Percentiles rank a stretch among this genome's conserved stretches.
Conservation (phyloP, 2,329 filamentous ascomycete species). For the Neurospora sp. region DNA sequence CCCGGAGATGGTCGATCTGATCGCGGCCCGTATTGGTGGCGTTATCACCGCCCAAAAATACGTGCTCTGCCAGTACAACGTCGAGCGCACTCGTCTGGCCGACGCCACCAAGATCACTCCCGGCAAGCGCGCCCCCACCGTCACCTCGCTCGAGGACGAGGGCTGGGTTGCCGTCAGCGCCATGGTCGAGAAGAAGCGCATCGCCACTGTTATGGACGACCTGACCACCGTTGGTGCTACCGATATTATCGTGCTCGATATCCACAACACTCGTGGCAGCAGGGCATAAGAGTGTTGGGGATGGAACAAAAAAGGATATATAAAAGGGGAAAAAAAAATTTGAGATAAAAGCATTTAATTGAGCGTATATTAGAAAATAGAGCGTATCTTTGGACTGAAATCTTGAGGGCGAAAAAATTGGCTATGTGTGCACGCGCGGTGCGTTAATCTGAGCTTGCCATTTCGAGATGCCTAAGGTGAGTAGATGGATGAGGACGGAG, state of each 20-base stretch:
- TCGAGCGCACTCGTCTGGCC: constrained; percentile 58
- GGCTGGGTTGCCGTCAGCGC: constrained; percentile 90
- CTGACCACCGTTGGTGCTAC: constrained; percentile 65
- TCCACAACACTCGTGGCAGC: constrained; percentile 52
- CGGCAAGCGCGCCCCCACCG: constrained; percentile 84
- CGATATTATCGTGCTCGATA: constrained; percentile 77
- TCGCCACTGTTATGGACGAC: constrained; percentile 81
- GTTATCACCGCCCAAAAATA: constrained; percentile 93
- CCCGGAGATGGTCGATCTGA: constrained; percentile 69
- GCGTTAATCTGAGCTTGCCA: background rate
- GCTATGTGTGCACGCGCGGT: background rate
- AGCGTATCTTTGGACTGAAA: background rate
- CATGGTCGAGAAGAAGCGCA: constrained; percentile 85
- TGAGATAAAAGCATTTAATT: background rate
- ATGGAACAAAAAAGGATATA: background rate
- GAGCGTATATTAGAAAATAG: background rate
- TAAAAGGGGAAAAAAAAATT: background rate
- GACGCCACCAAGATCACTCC: constrained; percentile 71
- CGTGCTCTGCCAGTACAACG: constrained; percentile 94
- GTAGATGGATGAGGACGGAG: background rate
- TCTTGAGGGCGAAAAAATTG: background rate
- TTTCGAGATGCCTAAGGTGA: background rate
- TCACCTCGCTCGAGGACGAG: constrained; percentile 79
- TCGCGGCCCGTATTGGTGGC: constrained; percentile 77
- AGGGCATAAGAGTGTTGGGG: background rate